These are phyloP conservation scores for Dacryopinax primogenitus DNA, from an alignment of 768 basidiomycete genomes.

Conservation along the genomic window DNA sequence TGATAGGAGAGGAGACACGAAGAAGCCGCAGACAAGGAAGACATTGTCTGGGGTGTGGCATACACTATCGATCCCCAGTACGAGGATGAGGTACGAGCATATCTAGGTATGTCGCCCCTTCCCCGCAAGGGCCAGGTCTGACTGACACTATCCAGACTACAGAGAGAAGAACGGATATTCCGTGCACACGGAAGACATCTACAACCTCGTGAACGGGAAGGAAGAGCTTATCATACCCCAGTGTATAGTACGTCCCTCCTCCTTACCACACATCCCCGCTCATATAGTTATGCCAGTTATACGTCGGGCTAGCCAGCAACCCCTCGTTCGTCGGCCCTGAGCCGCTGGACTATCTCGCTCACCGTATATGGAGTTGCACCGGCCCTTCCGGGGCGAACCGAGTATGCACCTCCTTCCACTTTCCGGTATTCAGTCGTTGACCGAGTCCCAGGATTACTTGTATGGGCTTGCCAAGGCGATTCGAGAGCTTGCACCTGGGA, in stretches of 20 bases:
- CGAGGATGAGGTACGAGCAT: slow-evolving; percentile 63
- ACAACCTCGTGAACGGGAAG: slow-evolving; percentile 41
- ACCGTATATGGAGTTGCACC: slow-evolving; percentile 55
- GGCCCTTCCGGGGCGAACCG: slow-evolving; percentile 90
- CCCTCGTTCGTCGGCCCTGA: slow-evolving; percentile 87
- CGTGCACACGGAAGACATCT: slow-evolving; percentile 61
- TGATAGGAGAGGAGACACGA: slow-evolving; percentile 54
- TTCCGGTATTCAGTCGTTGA: neutral
- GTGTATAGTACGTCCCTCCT: slow-evolving; percentile 15
- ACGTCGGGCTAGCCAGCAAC: slow-evolving; percentile 76
- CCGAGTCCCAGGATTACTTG: slow-evolving; percentile 63
- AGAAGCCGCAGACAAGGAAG: slow-evolving; percentile 31
- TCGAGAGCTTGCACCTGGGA: slow-evolving; percentile 56
- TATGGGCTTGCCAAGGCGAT: slow-evolving; percentile 64
- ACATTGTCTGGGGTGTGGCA: slow-evolving; percentile 80
- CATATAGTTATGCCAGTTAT: slow-evolving; percentile 39
- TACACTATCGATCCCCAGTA: slow-evolving; percentile 74
- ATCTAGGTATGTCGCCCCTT: slow-evolving; percentile 48
- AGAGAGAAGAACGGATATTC: slow-evolving; percentile 94
- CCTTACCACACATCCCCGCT: neutral
- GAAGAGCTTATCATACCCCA: slow-evolving; percentile 41
- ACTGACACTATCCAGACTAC: slow-evolving; percentile 45
- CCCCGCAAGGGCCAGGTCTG: neutral
- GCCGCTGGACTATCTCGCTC: slow-evolving; percentile 52
- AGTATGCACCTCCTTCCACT: slow-evolving; percentile 29